These are phyloP conservation scores for Yamadazyma triangularis DNA, from an alignment of 1,139 yeast genomes.

Conservation along the genomic window DNA sequence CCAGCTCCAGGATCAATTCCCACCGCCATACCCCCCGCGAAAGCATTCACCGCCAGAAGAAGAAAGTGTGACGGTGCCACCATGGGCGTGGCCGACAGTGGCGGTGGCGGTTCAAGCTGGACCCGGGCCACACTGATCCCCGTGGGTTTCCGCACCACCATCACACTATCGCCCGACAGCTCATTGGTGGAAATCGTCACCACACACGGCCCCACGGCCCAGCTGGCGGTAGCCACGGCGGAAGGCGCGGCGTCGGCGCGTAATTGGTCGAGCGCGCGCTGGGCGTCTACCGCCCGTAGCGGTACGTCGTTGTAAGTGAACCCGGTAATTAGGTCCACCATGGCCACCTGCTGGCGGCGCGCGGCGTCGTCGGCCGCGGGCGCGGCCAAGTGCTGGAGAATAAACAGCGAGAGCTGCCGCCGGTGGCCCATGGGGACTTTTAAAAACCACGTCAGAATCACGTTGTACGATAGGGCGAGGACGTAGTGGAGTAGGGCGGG, in stretches of 20 bases:
- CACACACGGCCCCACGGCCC: constrained; percentile 63
- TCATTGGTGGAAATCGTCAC: constrained; percentile 53
- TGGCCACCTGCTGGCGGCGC: too few species aligned
- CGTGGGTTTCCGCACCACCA: constrained; percentile 62
- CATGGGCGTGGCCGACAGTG: too few species aligned
- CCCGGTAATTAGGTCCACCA: constrained; percentile 62
- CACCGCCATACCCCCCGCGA: too few species aligned
- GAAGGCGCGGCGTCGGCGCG: constrained; percentile 14
- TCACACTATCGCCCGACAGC: constrained; percentile 48
- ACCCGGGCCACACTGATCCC: too few species aligned
- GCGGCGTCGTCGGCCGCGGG: too few species aligned
- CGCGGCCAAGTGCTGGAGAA: constrained; percentile 55
- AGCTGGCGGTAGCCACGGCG: constrained; percentile 33
- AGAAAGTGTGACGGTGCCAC: too few species aligned
- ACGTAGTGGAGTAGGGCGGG: constrained; percentile 57
- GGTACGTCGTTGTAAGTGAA: constrained; percentile 67
- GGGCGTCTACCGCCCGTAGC: constrained; percentile 36
- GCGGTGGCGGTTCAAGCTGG: too few species aligned
- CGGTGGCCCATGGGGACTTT: constrained; percentile 59
- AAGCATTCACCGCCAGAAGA: too few species aligned
- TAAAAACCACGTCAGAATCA: constrained; percentile 71
- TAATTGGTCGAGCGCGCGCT: constrained; percentile 11
- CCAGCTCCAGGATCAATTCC: too few species aligned
- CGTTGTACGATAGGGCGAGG: constrained; percentile 59
- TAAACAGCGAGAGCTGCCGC: constrained; percentile 54